phyloP scores from a whole-genome alignment of 164 flowering plant genomes.

The Vitis riparia region DNA sequence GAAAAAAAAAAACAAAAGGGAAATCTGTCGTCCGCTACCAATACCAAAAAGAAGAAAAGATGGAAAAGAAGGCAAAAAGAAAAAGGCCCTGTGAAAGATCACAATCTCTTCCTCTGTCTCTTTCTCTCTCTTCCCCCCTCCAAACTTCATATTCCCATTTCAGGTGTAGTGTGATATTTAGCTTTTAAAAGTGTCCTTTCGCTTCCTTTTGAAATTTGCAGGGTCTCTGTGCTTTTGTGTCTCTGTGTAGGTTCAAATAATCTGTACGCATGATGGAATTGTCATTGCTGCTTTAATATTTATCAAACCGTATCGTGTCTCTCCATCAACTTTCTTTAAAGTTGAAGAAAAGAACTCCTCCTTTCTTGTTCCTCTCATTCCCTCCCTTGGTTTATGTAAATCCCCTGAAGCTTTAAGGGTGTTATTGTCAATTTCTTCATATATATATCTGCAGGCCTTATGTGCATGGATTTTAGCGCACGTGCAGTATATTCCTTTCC shows the following conservation, averaged over 20 bases:
- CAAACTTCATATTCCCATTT: too few species aligned
- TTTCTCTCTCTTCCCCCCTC: not conserved
- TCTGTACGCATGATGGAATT: conserved; percentile 17
- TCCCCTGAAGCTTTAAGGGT: not conserved
- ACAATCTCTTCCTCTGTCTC: not conserved
- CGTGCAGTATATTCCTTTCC: conserved; percentile 21
- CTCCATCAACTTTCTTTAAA: conserved; percentile 2
- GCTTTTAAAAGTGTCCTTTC: conserved; percentile 20
- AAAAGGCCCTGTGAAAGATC: too few species aligned
- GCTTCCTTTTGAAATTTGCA: not conserved
- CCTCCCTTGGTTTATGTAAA: not conserved
- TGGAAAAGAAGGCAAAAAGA: too few species aligned
- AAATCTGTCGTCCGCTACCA: too few species aligned
- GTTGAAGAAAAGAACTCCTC: not conserved
- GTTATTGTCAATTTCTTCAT: not conserved
- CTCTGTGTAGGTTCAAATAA: conserved; percentile 13
- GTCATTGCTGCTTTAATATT: conserved; percentile 4
- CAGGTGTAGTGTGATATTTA: not conserved
- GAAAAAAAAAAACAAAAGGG: not conserved
- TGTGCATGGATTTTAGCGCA: conserved; percentile 28
- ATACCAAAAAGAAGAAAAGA: too few species aligned
- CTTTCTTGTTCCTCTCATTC: too few species aligned
- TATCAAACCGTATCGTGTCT: not conserved
- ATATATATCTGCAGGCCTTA: conserved; percentile 5
- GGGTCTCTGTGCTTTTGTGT: not conserved